These are phyloP conservation scores for Solanum sparsipilum DNA, from an alignment of 257 asterid genomes.

Conservation along the genomic window DNA sequence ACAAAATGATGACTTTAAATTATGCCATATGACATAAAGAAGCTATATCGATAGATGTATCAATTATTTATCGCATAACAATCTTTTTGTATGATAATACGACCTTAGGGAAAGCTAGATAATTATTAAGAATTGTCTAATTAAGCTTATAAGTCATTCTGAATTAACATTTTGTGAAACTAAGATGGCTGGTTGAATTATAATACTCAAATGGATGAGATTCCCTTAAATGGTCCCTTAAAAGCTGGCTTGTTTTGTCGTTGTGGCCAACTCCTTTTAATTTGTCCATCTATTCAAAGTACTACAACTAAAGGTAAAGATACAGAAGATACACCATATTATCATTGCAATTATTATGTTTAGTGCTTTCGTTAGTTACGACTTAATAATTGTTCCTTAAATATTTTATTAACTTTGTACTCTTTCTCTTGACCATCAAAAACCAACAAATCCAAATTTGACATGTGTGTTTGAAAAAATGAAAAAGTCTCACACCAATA, in stretches of 20 bases:
- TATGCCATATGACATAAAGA: neutral
- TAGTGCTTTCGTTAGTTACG: neutral
- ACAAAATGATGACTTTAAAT: neutral
- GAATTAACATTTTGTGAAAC: neutral
- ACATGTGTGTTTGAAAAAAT: neutral
- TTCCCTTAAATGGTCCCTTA: constrained; percentile 37
- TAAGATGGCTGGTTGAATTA: neutral
- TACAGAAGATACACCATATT: neutral
- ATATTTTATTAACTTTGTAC: neutral
- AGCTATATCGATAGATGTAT: neutral
- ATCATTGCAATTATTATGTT: neutral
- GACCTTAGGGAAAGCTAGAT: neutral
- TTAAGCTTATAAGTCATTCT: neutral
- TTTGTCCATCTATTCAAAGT: neutral
- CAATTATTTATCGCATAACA: neutral
- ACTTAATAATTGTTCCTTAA: neutral
- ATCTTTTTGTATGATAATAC: neutral
- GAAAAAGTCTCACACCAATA: neutral
- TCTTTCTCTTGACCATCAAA: neutral
- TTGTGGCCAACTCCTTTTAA: constrained; percentile 22
- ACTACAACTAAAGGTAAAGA: neutral
- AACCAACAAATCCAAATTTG: neutral
- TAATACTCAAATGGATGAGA: constrained; percentile 14
- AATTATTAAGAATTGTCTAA: neutral
- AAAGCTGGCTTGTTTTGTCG: constrained; percentile 56